Base-by-base conservation (phyloP, 225 moss, liverwort and hornwort genomes). In the Pleurozium schreberi region DNA sequence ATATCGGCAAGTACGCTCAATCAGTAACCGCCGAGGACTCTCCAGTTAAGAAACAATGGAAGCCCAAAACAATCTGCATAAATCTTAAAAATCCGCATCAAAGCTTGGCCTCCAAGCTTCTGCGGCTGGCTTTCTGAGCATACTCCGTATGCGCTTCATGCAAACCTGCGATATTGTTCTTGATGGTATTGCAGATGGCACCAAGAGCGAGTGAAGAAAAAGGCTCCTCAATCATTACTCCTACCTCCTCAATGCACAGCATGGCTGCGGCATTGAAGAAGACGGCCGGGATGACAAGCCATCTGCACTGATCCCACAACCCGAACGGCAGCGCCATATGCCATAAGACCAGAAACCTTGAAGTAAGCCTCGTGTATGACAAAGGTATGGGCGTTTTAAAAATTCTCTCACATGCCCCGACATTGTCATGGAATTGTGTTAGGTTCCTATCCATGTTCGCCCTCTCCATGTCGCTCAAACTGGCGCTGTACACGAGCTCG, bases 301-400 rank as follows among this genome's bases (percentile, higher is more conserved):
- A 96, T 61, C 92, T 88, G 88, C 98, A 97, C 70, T 95, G 91
- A 86, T 97, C 95, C 98, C 97, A 97, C 77, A 97, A 81, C 59
- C 94, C 97, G 36, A 98, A 78, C 31, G 95, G 98, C 83, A 97
- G 89, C 33, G 93, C 91, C 25, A 98, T 67, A 73, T 97, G 98
- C 98, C 98, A 98, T 28, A 97, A 64, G 33, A 95, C 81, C 84
- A 97, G 86, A 65, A 97, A 95, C 49, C 98, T 91, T 26, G 98
- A 97, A 22, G 97, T 97, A 81, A 98, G 93, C 63, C 95, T 91
- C 33, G 98, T 98, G 80, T 96, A 97, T 4, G 97, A 95, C 66
- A 97, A 86, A 1, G 96, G 96, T 64, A 97, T 94, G 59, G 98
- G 98, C 53, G 94, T 96, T 64, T 90, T 92, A 67, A 92, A 90